Evolutionary conservation across 495 filamentous ascomycete species (phyloP), one percentile per base, ranked within the genome.

Genomic region (Penicillium lividum): DNA sequence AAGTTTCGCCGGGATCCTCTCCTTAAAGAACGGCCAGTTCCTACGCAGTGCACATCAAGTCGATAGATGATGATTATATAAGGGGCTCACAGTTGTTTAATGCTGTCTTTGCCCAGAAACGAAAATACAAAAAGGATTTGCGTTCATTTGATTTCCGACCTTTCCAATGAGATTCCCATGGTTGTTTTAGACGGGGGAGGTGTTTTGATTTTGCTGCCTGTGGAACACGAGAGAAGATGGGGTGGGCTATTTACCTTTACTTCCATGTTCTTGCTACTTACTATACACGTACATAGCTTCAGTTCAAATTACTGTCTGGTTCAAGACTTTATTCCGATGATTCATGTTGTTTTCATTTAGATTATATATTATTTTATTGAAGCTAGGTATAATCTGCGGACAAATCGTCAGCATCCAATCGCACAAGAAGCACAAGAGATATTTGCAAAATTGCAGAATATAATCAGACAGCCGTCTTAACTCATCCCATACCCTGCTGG

Each of bases 391-490:
- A 52, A 47, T 5, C 63, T 65, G 57, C 7, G 46, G 16, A 51
- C 15, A 31, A 31, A 38, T 34, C 15, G 56, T 69, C 36, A 71
- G 68, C 68, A 44, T 36, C 36, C 36, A 61, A 51, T 58, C 56
- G 31, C 45, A 53, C 25, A 38, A 59, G 27, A 38, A 48, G 18
- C 11, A 46, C 49, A 38, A 40, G 25, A 40, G 13, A 52, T 38
- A 51, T 13, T 52, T 42, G 47, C 51, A 60, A 59, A 53, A 28
- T 64, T 42, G 54, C 47, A 53, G 53, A 50, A 29, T 44, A 58
- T 63, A 68, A 71, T 88, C 85, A 87, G 85, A 72, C 73, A 84
- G 84, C 85, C 83, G 76, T 65, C 77, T 64, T 80, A 83, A 87
- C 76, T 84, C 85, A 86, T 78, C 77, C 78, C 77, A 72, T 78